phyloP scores from a whole-genome alignment of 2,329 filamentous ascomycete species.

The Penicillium sp. region DNA sequence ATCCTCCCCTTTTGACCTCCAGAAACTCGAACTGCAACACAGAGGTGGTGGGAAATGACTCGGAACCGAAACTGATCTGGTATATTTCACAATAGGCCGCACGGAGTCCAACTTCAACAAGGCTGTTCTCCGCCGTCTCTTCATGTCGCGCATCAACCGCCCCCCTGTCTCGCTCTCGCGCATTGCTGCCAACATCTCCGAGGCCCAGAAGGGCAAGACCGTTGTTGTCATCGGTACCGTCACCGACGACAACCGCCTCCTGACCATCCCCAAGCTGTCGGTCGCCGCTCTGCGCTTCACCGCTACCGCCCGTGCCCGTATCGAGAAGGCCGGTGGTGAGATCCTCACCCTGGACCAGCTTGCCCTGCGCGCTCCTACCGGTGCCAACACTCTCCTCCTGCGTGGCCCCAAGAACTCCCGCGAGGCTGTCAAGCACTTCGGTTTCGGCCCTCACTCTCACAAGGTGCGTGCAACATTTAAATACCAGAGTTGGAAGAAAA shows the following conservation, averaged over 20 bases:
- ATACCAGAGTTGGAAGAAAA: not conserved
- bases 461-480: conserved; percentile 66
- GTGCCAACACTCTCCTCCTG: conserved; percentile 94
- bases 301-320: conserved; percentile 90
- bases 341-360: conserved; percentile 96
- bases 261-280: conserved; percentile 88
- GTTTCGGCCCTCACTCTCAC: conserved; percentile 95
- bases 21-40: not conserved
- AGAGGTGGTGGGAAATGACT: conserved; percentile 2
- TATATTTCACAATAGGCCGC: conserved; percentile 66
- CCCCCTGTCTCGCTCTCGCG: conserved; percentile 93
- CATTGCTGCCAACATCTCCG: conserved; percentile 70
- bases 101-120: conserved; percentile 99
- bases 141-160: conserved; percentile 98
- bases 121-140: conserved; percentile 93
- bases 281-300: conserved; percentile 97
- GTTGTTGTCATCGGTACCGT: conserved; percentile 93
- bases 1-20: conserved; percentile 16
- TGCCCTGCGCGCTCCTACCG: conserved; percentile 90
- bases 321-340: conserved; percentile 91
- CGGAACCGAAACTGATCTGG: conserved; percentile 22
- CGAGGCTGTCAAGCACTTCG: conserved; percentile 99
- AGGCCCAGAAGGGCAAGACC: conserved; percentile 70
- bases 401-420: conserved; percentile 97
- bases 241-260: conserved; percentile 95